These are phyloP conservation scores for Cicer cuneatum DNA, from an alignment of 306 rosid species.

Conservation along the genomic window DNA sequence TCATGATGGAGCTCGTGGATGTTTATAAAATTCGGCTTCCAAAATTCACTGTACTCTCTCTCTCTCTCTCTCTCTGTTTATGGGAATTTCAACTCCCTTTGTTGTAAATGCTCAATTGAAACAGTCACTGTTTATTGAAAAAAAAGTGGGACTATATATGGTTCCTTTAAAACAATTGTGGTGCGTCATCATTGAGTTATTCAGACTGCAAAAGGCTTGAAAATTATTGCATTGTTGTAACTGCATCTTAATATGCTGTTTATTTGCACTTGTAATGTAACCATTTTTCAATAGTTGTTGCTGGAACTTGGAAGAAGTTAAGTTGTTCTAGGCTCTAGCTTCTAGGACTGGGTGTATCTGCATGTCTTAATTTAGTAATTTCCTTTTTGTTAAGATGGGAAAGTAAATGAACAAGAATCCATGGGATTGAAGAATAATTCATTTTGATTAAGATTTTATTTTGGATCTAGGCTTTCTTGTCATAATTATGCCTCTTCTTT, in stretches of 20 bases:
- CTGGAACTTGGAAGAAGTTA: constrained; percentile 16
- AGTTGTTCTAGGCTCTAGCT: constrained; percentile 28
- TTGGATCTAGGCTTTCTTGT: constrained; percentile 15
- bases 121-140: no score
- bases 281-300: neutral
- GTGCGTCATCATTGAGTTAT: constrained; percentile 29
- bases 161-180: neutral
- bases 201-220: constrained; percentile 10
- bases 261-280: constrained; percentile 26
- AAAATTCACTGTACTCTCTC: constrained; percentile 81
- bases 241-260: constrained; percentile 22
- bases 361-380: constrained; percentile 10
- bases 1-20: constrained; percentile 99
- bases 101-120: constrained; percentile 34
- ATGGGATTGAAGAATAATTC: constrained; percentile 1
- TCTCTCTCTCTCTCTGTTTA: constrained; percentile 24
- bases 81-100: constrained; percentile 5
- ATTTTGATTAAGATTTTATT: constrained; percentile 11
- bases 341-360: constrained; percentile 31
- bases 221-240: constrained; percentile 24
- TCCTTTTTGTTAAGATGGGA: constrained; percentile 28
- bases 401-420: constrained; percentile 13
- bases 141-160: no score
- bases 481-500: neutral
- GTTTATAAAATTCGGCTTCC: constrained; percentile 98